A percentile compares a stretch with the other conserved stretches of the same genome.
phyloP scores from a whole-genome alignment of 306 rosid genomes.

The barrel medic (Medicago truncatula) region DNA sequence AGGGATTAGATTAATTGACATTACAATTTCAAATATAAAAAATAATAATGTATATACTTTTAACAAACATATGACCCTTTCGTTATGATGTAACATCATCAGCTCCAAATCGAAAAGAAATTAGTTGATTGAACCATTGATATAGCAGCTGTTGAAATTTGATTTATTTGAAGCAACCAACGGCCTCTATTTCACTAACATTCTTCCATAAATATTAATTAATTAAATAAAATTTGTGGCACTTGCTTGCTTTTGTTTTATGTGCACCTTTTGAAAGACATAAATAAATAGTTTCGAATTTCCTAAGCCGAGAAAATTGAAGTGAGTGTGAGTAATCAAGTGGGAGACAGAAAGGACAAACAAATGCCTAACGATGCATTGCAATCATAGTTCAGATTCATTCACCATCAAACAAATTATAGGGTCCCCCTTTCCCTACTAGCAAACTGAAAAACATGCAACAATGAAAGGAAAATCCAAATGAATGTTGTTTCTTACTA shows the following conservation, averaged over 20 bases:
- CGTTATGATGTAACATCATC: conserved; percentile 15
- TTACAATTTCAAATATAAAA: neutral
- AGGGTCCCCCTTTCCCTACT: neutral
- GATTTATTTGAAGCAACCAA: conserved; percentile 11
- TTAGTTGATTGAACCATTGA: neutral
- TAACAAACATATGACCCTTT: neutral
- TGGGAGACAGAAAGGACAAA: conserved; percentile 14
- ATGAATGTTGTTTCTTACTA: neutral
- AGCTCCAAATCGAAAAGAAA: neutral
- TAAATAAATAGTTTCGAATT: neutral
- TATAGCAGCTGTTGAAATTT: conserved; percentile 29
- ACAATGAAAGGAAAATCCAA: neutral
- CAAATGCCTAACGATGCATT: neutral
- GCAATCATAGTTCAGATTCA: conserved; percentile 11
- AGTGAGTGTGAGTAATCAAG: neutral
- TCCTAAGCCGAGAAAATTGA: neutral
- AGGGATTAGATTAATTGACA: neutral
- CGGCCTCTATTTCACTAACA: neutral
- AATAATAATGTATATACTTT: neutral
- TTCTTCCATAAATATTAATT: neutral
- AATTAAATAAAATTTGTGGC: neutral
- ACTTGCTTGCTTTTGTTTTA: neutral
- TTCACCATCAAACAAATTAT: neutral
- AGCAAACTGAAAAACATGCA: neutral
- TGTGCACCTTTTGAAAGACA: neutral